These are phyloP conservation scores for Lentinula raphanica DNA, from an alignment of 768 basidiomycete species.

Conservation along the genomic window DNA sequence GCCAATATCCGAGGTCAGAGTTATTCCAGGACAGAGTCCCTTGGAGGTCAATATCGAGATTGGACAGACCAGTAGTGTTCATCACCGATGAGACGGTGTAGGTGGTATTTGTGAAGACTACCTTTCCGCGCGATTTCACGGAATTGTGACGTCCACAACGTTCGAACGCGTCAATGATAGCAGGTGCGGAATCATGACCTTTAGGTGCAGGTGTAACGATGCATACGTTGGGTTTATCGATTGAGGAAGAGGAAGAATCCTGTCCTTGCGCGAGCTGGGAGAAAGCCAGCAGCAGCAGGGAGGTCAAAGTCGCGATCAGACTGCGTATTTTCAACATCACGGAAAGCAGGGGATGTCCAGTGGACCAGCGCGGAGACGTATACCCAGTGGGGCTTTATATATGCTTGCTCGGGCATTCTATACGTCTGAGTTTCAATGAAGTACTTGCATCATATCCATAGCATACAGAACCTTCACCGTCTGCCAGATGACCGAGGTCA, in stretches of 20 bases:
- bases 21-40: constrained; percentile 29
- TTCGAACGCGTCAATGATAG: constrained; percentile 19
- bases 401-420: background rate
- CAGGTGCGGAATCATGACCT: constrained; percentile 20
- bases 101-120: constrained; percentile 25
- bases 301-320: background rate
- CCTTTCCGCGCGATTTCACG: constrained; percentile 8
- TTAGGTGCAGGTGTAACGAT: constrained; percentile 16
- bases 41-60: constrained; percentile 27
- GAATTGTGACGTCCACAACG: constrained; percentile 12
- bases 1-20: constrained; percentile 33
- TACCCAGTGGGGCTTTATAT: background rate
- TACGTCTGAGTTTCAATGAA: background rate
- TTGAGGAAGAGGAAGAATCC: background rate
- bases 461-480: background rate
- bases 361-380: background rate
- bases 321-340: background rate
- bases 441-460: background rate
- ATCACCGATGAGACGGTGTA: constrained; percentile 29
- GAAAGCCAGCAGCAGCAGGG: background rate
- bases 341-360: background rate
- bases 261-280: background rate
- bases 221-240: constrained; percentile 7
- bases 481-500: background rate
- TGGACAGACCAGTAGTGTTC: constrained; percentile 26